Conservation (phyloP, 2,329 filamentous ascomycete genomes). For the Colletotrichum camelliae region DNA sequence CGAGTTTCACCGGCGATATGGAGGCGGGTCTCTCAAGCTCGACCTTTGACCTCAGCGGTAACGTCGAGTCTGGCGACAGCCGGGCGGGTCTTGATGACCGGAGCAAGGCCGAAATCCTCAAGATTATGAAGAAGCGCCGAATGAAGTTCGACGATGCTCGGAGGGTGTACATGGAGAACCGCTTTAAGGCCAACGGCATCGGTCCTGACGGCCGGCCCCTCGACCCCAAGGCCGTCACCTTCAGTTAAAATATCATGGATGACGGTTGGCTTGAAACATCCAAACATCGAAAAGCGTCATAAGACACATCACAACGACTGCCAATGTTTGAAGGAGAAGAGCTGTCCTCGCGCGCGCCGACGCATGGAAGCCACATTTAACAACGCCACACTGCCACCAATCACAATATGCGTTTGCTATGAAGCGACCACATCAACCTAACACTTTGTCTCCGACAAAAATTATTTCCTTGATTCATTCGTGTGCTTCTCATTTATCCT, state of each 20-base stretch:
- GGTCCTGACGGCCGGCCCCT: constrained; percentile 84
- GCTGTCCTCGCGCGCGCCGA: background rate
- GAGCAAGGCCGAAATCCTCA: constrained; percentile 82
- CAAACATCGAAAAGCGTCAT: background rate
- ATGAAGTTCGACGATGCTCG: constrained; percentile 92
- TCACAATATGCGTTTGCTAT: background rate
- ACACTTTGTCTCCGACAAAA: background rate
- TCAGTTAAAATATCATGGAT: constrained; percentile 57
- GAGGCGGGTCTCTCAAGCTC: constrained; percentile 85
- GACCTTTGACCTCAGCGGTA: constrained; percentile 82
- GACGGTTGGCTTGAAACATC: background rate
- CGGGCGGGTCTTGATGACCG: constrained; percentile 81
- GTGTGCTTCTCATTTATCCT: background rate
- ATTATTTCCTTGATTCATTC: background rate
- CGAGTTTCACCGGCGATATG: constrained; percentile 81
- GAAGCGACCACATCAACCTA: background rate
- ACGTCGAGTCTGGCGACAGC: constrained; percentile 79
- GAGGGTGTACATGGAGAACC: constrained; percentile 82
- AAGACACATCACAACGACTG: background rate
- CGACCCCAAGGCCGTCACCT: constrained; percentile 96
- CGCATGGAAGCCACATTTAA: background rate
- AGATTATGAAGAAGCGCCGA: constrained; percentile 86
- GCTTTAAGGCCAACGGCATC: constrained; percentile 88
- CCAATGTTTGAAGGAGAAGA: background rate
- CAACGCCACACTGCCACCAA: background rate